Evolutionary conservation across 2,329 filamentous ascomycete species (phyloP), one percentile per base, ranked within the genome.

Genomic region (Stemphylium vesicarium): DNA sequence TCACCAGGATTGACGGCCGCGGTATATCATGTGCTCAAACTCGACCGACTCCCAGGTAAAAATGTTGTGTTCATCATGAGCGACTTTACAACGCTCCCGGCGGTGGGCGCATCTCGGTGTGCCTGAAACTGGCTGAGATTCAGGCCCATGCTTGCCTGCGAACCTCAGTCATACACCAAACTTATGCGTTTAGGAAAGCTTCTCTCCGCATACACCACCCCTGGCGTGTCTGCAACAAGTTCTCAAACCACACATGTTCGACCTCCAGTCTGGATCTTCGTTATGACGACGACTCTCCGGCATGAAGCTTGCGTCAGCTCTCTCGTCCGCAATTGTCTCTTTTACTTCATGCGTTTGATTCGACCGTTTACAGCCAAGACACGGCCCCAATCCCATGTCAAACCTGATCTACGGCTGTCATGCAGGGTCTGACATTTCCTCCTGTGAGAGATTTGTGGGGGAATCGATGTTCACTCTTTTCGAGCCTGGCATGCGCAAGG

Each of bases 161-260:
- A 45, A 59, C 67, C 67, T 65, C 66, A 67, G 61, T 64, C 65
- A 65, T 61, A 65, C 50, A 61, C 61, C 63, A 71, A 70, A 72
- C 68, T 72, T 71, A 70, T 73, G 71, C 71, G 71, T 75, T 74
- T 74, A 56, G 57, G 54, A 64, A 57, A 61, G 56, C 57, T 62
- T 62, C 63, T 53, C 57, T 57, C 57, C 56, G 62, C 55, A 60
- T 55, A 56, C 44, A 53, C 37, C 33, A 41, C 51, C 63, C 66
- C 66, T 57, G 53, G 57, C 42, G 60, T 59, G 45, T 64, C 71
- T 75, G 72, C 59, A 65, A 75, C 71, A 70, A 56, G 40, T 36
- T 70, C 69, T 74, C 71, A 65, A 61, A 75, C 73, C 56, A 48
- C 39, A 56, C 50, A 65, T 62, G 73, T 74, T 71, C 60, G 64